Base-by-base conservation (phyloP, 2,329 filamentous ascomycete species). In the Fusarium keratoplasticum region DNA sequence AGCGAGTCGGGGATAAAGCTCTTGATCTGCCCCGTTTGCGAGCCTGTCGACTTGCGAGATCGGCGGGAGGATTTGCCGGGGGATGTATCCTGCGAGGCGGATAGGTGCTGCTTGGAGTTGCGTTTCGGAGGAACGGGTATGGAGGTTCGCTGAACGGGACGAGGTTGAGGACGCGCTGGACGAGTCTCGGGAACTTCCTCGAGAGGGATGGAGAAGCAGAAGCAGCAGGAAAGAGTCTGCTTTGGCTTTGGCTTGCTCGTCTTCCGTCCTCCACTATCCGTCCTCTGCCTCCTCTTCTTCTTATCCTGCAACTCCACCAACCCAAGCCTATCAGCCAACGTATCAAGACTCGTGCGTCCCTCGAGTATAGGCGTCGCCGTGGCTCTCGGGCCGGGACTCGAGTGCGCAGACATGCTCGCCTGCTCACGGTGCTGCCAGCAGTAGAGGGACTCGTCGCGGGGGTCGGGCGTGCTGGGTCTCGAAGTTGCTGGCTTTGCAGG, bases 361-460 rank as follows among this genome's bases (percentile, higher is more conserved):
- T 91, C 88, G 63, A 92, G 82, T 5, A 91, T 89, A 8, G 90
- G 87, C 5, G 88, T 85, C 20, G 85, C 80, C 47, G 80, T 81
- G 67, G 79, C 78, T 47, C 82, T 81, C 6, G 84, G 85, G 2
- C 86, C 85, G 2, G 86, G 84, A 70, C 83, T 87, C 20, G 86
- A 86, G 52, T 81, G 81, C 3, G 86, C 81, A 10, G 87, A 86
- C 66, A 81, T 78, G 75, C 81, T 80, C 65, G 94, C 94, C 82
- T 99, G 96, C 66, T 96, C 94, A 81, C 94, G 95, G 85, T 99
- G 96, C 82, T 98, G 95, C 93, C 94, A 98, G 86, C 96, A 98
- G 84, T 95, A 98, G 59, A 92, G 89, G n/a, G 84, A 86, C 70
- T 90, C 88, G 57, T 90, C 87, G 66, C 86, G 84, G 3, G 89